phyloP scores from a whole-genome alignment of 2,329 filamentous ascomycete genomes.

The Colletotrichum sp. region DNA sequence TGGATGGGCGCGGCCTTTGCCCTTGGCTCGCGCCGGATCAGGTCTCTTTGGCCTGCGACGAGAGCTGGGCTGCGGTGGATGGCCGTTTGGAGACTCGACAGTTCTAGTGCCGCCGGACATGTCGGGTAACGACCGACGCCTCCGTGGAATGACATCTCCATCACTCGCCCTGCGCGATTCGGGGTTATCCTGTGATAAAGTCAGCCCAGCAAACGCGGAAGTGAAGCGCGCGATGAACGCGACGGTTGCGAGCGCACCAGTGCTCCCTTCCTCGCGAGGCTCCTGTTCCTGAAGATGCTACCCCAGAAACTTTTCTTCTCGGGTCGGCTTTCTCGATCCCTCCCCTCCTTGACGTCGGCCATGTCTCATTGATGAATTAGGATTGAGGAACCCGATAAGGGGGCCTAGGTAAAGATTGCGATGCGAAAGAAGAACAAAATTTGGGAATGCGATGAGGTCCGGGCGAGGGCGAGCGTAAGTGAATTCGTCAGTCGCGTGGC shows the following conservation, averaged over 20 bases:
- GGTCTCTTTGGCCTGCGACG: conserved; percentile 49
- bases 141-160: conserved; percentile 33
- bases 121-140: conserved; percentile 22
- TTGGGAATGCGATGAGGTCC: background rate
- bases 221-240: conserved; percentile 19
- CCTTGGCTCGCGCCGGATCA: conserved; percentile 39
- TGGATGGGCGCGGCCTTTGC: conserved; percentile 41
- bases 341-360: conserved; percentile 33
- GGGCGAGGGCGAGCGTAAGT: background rate
- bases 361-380: conserved; percentile 26
- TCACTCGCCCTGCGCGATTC: conserved; percentile 36
- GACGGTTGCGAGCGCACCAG: conserved; percentile 31
- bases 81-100: conserved; percentile 8
- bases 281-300: conserved; percentile 54
- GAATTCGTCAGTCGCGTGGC: conserved; percentile 22
- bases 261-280: conserved; percentile 42
- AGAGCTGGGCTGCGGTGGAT: conserved; percentile 21
- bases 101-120: conserved; percentile 5
- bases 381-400: background rate
- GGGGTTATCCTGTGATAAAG: conserved; percentile 32
- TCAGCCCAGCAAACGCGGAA: background rate
- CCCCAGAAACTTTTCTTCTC: conserved; percentile 54
- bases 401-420: background rate
- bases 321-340: conserved; percentile 21
- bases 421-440: background rate